Percentiles rank a stretch among this genome's conserved stretches.
Conservation (phyloP, 306 rosid species). For the Rubus idaeus region DNA sequence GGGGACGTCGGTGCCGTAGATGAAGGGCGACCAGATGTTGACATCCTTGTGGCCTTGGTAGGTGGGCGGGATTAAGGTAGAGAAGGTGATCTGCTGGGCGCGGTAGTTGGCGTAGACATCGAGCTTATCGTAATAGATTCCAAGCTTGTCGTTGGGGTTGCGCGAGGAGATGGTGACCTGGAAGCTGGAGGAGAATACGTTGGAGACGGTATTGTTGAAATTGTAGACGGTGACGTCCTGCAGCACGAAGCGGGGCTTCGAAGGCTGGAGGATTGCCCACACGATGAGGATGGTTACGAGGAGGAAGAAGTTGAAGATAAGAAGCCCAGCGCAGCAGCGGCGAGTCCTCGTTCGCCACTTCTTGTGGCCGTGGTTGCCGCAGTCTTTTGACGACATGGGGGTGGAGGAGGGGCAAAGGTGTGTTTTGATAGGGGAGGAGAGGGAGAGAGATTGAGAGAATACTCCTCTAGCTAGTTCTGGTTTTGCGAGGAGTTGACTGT, state of each 20-base stretch:
- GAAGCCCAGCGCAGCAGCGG: conserved; percentile 33
- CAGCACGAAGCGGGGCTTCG: conserved; percentile 74
- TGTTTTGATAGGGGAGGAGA: not conserved
- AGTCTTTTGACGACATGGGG: conserved; percentile 56
- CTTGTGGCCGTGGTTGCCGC: conserved; percentile 47
- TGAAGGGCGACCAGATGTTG: conserved; percentile 82
- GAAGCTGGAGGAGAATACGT: conserved; percentile 67
- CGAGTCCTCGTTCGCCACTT: not conserved
- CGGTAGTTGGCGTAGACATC: conserved; percentile 59
- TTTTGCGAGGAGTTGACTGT: conserved; percentile 9
- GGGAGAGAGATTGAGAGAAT: not conserved
- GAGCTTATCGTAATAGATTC: conserved; percentile 84
- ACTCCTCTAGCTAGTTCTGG: not conserved
- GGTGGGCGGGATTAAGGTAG: conserved; percentile 60
- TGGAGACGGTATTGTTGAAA: conserved; percentile 73
- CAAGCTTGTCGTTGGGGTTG: conserved; percentile 79
- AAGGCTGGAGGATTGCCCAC: conserved; percentile 74
- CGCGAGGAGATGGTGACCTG: conserved; percentile 73
- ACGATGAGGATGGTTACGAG: conserved; percentile 55
- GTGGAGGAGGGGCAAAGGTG: not conserved
- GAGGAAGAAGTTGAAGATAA: conserved; percentile 55
- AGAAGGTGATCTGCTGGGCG: conserved; percentile 70
- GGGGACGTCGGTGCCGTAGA: conserved; percentile 68
- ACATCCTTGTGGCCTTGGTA: conserved; percentile 85
- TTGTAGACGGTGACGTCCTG: conserved; percentile 84